Evolutionary conservation across 2,329 filamentous ascomycete genomes (phyloP), one percentile per base, ranked within the genome.

Genomic region (Neocatenulostroma microsporum): DNA sequence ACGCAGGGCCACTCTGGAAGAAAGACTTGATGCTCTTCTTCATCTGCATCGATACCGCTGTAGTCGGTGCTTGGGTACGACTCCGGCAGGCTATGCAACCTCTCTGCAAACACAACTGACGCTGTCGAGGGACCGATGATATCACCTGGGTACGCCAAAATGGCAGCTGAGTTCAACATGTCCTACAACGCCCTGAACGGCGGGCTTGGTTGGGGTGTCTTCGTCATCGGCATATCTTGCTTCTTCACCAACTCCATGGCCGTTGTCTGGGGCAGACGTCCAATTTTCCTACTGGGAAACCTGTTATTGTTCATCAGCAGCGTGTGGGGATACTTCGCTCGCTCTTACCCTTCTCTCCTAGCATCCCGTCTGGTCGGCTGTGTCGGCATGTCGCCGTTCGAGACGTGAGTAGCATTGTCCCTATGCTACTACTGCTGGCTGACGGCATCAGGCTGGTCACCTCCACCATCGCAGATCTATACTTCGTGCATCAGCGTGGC

Each of bases 321-420:
- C 27, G 14, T 38, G 17, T 38, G 36, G 36, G 36, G 29, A 15
- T 38, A 38, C 23, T 38, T 38, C 19, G 36, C 36, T 13, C 36
- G 33, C 15, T 26, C 20, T n/a, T 38, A 38, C 30, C 15, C 11
- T 8, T 33, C 28, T n/a, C 23, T 38, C 9, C 19, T 39, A 24
- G 37, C 37, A 3, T 39, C 37, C 11, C 10, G 37, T 7, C 12
- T 39, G 9, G 27, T 39, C 17, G 37, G 37, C 5, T 39, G 37
- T 30, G 35, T 39, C 23, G 37, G 37, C 5, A 39, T 39, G 37
- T 39, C 37, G 11, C 37, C 37, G 11, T 39, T 39, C 21, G 37
- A 39, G 15, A 31, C 35, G 30, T 34, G 19, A 21, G 35, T 25
- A 23, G 14, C 9, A 9, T n/a, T n/a, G n/a, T n/a, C n/a, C n/a